Evolutionary conservation across 495 filamentous ascomycete species (phyloP).

Genomic region (Darksidea phi): DNA sequence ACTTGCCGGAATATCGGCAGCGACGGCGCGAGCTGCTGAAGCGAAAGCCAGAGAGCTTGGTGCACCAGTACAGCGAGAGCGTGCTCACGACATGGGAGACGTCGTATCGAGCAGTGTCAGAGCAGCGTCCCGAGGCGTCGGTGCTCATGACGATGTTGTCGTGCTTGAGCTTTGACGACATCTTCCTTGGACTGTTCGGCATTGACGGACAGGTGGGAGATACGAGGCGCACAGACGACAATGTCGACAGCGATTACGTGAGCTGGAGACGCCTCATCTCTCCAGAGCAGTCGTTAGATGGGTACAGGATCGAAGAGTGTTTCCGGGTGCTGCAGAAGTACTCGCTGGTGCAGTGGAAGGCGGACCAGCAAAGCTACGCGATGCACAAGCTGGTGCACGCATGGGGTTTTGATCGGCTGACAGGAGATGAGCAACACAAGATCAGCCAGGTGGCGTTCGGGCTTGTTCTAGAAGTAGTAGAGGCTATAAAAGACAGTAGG

Average conservation of each 20-base stretch:
- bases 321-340: constrained; percentile 12
- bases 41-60: constrained; percentile 3
- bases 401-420: constrained; percentile 25
- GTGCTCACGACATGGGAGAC: constrained; percentile 32
- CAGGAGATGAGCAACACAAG: neutral
- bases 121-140: constrained; percentile 12
- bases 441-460: neutral
- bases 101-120: constrained; percentile 6
- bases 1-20: constrained; percentile 13
- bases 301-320: constrained; percentile 10
- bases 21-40: constrained; percentile 8
- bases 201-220: no score
- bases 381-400: constrained; percentile 35
- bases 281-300: neutral
- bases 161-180: constrained; percentile 22
- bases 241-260: no score
- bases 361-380: constrained; percentile 24
- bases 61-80: constrained; percentile 33
- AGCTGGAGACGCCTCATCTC: no score
- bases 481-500: neutral
- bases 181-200: constrained; percentile 10
- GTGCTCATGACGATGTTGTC: constrained; percentile 1
- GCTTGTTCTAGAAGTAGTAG: no score
- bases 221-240: no score
- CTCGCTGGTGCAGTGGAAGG: constrained; percentile 12